Evolutionary conservation across 129 eudicot species (phyloP), one percentile per base, ranked within the genome.

Genomic region (Gnaphalium uliginosum): DNA sequence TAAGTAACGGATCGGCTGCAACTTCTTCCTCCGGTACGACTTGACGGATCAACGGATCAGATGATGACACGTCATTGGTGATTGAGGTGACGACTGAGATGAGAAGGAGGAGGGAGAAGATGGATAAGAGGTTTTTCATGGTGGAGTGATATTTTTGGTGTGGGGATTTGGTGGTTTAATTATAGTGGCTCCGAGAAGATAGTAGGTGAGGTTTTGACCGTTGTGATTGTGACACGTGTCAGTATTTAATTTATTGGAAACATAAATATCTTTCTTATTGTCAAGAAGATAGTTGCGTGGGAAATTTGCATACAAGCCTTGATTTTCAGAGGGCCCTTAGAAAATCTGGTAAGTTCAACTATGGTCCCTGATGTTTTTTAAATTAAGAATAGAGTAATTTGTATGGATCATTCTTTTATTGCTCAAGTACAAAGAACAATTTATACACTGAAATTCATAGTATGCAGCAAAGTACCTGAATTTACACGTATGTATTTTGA

Each of bases 21-120:
- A 74, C 80, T 19, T 46, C 82, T 21, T 23, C 73, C 27, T 80
- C 81, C n/a, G 91, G 68, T 0, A 89, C 88, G 43, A 92, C 98
- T 66, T 92, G 98, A 0, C 87, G 91, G 85, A 92, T 92, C 66
- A 89, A 56, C 21, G 79, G 84, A 66, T 90, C 96, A 1, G 81
- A 80, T 32, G 80, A 69, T 9, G 62, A 59, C 24, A 57, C 70
- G 39, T 53, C 69, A 8, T 35, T 72, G 61, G 60, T 19, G 37
- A 11, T 13, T 46, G 53, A 46, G 53, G 80, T 22, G 3, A 46
- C 77, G 68, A 82, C 62, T 18, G 78, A 67, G 83, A 37, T 27
- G 75, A 73, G 78, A 74, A 68, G 81, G 48, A 48, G 25, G 71
- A 84, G 80, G 76, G 37, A 23, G 15, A 59, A 50, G 37, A 54